Evolutionary conservation across 345 rosid species (phyloP).

Genomic region (Hibiscus tridactylites): DNA sequence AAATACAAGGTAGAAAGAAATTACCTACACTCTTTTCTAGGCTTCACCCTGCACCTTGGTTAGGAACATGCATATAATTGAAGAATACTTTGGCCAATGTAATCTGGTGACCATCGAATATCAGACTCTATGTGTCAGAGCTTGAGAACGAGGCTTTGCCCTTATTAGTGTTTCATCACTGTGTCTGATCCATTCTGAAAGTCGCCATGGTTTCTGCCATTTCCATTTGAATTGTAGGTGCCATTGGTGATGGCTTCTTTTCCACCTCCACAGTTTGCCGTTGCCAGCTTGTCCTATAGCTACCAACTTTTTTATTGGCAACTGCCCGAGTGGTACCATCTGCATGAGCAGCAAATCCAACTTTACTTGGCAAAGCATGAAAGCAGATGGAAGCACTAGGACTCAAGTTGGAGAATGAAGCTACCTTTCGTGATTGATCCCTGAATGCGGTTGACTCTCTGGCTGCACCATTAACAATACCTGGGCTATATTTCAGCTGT

Average conservation of each 20-base stretch:
- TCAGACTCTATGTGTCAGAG: conserved; percentile 33
- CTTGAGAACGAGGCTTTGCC: conserved; percentile 57
- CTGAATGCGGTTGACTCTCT: conserved; percentile 56
- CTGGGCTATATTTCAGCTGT: conserved; percentile 84
- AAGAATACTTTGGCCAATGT: conserved; percentile 20
- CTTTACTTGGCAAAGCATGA: conserved; percentile 6
- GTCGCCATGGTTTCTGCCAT: conserved; percentile 99
- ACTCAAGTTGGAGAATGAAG: conserved; percentile 9
- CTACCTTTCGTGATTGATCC: conserved; percentile 66
- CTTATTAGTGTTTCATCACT: conserved; percentile 74
- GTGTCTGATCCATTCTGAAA: conserved; percentile 85
- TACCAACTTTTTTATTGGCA: conserved; percentile 60
- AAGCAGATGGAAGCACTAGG: background rate
- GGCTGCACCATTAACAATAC: conserved; percentile 62
- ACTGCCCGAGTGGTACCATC: conserved; percentile 86
- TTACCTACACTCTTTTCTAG: conserved; percentile 34
- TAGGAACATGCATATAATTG: conserved; percentile 20
- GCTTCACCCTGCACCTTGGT: conserved; percentile 18
- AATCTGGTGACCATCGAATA: conserved; percentile 12
- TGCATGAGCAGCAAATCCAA: conserved; percentile 24
- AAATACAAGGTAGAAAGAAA: background rate
- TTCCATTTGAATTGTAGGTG: conserved; percentile 95
- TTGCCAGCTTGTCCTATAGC: conserved; percentile 47
- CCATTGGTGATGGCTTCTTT: conserved; percentile 99
- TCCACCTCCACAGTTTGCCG: conserved; percentile 99